Base-by-base conservation (phyloP, 192 early-diverging fungal species). In the Mortierella hygrophila region DNA sequence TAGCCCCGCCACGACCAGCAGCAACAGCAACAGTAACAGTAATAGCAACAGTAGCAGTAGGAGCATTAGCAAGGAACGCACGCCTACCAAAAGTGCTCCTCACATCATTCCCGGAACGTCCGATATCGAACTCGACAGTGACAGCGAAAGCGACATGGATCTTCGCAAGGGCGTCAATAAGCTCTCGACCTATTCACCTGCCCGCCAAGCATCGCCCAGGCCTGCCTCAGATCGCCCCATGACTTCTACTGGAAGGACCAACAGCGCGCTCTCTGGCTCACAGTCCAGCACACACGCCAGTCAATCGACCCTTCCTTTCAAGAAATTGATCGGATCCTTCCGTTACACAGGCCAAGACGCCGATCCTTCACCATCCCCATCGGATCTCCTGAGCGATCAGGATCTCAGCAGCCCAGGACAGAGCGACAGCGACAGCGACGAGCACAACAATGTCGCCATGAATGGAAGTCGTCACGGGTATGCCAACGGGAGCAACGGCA, bases 291-390 rank as follows among this genome's bases (percentile, higher is more conserved):
- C 21, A 0, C 3, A 2, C 21, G 35, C 38, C 69, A 70, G 41
- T 46, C 68, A 78, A 29, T 23, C 35, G 63, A 80, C 75, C 37
- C 9, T 46, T 35, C 75, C 74, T 1, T 86, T 86, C 79, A 81
- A 77, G 41, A 70, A 77, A 21, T 42, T 86, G n/a, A 72, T 81
- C 21, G 63, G 60, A 0, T 68, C 79, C 9, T 80, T 72, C 42
- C 78, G 79, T 37, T 80, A 86, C 52, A 81, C 79, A n/a, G 84
- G 79, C 10, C 65, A 86, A 9, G 79, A 42, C 9, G 79, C 83
- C 11, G 26, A 63, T 6, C 49, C 76, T 40, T 40, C 29, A 26
- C 11, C 63, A 26, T 40, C 68, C 49, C 20, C 38, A 21, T 46
- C 46, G 1, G 49, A 55, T n/a, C 55, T 72, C 1, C 73, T 77